Base-by-base conservation (phyloP, 176 grass and related monocot genomes). In the Musa acuminata region DNA sequence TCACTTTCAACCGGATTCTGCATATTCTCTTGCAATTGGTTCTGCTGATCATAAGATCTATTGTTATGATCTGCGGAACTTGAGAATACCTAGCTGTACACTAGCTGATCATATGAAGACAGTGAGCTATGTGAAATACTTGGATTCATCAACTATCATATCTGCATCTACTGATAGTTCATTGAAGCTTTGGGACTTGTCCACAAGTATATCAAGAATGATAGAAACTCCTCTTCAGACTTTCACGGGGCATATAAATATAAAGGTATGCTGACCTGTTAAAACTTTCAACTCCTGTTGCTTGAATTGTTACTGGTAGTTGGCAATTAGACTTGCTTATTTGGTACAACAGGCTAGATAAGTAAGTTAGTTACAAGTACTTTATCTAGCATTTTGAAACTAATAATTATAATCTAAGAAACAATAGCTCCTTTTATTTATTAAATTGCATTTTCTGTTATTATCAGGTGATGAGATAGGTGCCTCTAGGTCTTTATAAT, bases 21-120 rank as follows among this genome's bases (percentile, higher is more conserved):
- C 88, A 25, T 78, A 83, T 55, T 79, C 77, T 48, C 90, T 99
- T 85, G 86, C 91, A 16, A 77, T 99, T 66, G 96, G 96, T 24
- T 99, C 96, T 8, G 96, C 96, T 73, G 96, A 99, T 83, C 96
- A 99, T 70, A 91, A 86, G 74, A 82, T 99, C 65, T 99, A 99
- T 55, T 99, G 88, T 79, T 99, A 94, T 79, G 96, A 99, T 91
- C 86, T 99, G 74, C 88, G 96, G 25, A 89, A 91, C 68, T 73
- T 91, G 83, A 84, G 96, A 53, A 75, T 76, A 54, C 96, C 96
- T 72, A 84, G 77, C 76, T 87, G 82, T 82, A 91, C 84, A 43
- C 70, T 99, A 75, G 62, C 78, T 75, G 91, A 88, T 55, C 96
- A 99, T 55, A 82, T 80, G 74, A 99, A 94, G 80, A 99, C 96